Percentiles rank a stretch among this genome's conserved stretches.
Evolutionary conservation across 208 protist genomes (phyloP).

Genomic region (Crithidia fasciculata): DNA sequence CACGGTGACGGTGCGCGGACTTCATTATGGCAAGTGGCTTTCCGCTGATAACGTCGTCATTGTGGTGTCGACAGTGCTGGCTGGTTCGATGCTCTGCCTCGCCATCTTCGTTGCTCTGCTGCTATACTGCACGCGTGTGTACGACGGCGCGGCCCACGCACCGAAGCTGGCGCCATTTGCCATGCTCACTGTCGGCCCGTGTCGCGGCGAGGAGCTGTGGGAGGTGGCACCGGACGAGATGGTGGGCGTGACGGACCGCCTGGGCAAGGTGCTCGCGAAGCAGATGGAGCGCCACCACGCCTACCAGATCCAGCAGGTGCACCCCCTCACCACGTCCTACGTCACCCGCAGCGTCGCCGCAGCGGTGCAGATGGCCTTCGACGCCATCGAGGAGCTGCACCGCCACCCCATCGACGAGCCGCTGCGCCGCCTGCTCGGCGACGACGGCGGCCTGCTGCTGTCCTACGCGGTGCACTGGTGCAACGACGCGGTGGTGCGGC

Average conservation of each 20-base stretch:
- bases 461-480: slow-evolving; percentile 86
- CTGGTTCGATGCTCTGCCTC: slow-evolving; percentile 25
- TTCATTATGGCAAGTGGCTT: neutral
- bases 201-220: slow-evolving; percentile 70
- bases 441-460: slow-evolving; percentile 59
- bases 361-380: neutral
- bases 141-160: slow-evolving; percentile 60
- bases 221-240: slow-evolving; percentile 32
- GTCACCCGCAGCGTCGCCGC: slow-evolving; percentile 30
- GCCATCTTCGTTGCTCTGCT: slow-evolving; percentile 31
- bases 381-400: neutral
- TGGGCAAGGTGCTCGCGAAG: neutral
- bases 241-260: neutral
- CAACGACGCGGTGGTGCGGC: slow-evolving; percentile 60
- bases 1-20: slow-evolving; percentile 11
- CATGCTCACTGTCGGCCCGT: slow-evolving; percentile 68
- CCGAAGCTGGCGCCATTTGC: slow-evolving; percentile 78
- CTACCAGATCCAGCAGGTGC: slow-evolving; percentile 74
- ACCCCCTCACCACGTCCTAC: slow-evolving; percentile 72
- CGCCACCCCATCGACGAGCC: slow-evolving; percentile 22
- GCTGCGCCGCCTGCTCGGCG: slow-evolving; percentile 61
- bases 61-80: slow-evolving; percentile 12
- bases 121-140: slow-evolving; percentile 41
- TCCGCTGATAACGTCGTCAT: slow-evolving; percentile 11
- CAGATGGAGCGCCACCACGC: slow-evolving; percentile 10